Evolutionary conservation across 2,329 filamentous ascomycete genomes (phyloP).

Genomic region (Orbilia blumenaviensis): DNA sequence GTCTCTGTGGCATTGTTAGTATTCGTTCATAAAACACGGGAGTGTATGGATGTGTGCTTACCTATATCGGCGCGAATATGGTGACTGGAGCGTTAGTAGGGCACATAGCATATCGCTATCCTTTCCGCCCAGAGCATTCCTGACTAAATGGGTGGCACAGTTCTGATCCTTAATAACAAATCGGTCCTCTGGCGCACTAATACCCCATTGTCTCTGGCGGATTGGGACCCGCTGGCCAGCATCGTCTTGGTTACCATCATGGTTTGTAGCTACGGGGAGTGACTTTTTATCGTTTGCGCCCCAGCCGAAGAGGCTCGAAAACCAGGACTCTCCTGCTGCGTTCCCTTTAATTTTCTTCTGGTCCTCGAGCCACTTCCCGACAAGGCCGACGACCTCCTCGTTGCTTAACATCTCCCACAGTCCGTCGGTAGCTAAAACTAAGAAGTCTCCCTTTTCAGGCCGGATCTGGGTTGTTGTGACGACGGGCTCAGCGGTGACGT

Average conservation of each 20-base stretch:
- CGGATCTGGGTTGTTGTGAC: slow-evolving; percentile 92
- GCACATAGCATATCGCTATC: slow-evolving; percentile 94
- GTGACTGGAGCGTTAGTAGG: slow-evolving; percentile 86
- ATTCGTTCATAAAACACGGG: slow-evolving; percentile 14
- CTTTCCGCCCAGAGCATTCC: slow-evolving; percentile 92
- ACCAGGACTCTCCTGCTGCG: slow-evolving; percentile 66
- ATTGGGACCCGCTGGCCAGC: slow-evolving; percentile 83
- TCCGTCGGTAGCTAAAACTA: slow-evolving; percentile 95
- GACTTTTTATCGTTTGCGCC: slow-evolving; percentile 65
- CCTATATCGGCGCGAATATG: slow-evolving; percentile 91
- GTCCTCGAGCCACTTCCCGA: slow-evolving; percentile 94
- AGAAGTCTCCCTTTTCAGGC: slow-evolving; percentile 88
- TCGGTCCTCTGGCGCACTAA: slow-evolving; percentile 76
- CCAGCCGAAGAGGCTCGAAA: slow-evolving; percentile 71
- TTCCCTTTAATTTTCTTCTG: slow-evolving; percentile 65
- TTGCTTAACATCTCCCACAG: slow-evolving; percentile 99
- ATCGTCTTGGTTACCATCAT: slow-evolving; percentile 67
- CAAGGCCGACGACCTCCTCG: slow-evolving; percentile 94
- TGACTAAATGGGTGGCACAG: slow-evolving; percentile 90
- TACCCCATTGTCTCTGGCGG: slow-evolving; percentile 88
- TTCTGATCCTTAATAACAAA: slow-evolving; percentile 97
- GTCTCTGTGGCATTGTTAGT: slow-evolving; percentile 69
- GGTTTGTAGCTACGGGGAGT: slow-evolving; percentile 70
- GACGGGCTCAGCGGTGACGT: slow-evolving; percentile 94
- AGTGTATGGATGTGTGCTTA: slow-evolving; percentile 63